These are phyloP conservation scores for Hippophae tibetana DNA, from an alignment of 306 rosid genomes.

Conservation along the genomic window DNA sequence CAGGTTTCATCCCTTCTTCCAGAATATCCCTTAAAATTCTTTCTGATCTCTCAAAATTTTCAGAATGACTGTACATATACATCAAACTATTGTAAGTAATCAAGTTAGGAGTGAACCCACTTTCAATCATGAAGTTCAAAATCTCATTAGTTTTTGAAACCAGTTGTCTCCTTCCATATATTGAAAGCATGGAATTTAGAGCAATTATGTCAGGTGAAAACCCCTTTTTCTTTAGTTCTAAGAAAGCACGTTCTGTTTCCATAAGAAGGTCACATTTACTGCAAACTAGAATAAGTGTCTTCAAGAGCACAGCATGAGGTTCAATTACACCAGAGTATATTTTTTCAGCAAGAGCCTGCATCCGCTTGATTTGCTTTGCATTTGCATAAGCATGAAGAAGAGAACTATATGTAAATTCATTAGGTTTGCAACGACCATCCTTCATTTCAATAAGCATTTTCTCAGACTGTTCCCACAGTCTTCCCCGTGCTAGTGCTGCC, in stretches of 20 bases:
- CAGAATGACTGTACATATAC: slow-evolving; percentile 82
- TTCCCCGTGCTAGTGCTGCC: slow-evolving; percentile 89
- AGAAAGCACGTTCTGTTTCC: slow-evolving; percentile 73
- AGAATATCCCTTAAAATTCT: slow-evolving; percentile 49
- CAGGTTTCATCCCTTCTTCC: slow-evolving; percentile 74
- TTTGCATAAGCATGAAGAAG: slow-evolving; percentile 91
- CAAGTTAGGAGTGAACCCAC: slow-evolving; percentile 78
- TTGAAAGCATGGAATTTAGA: slow-evolving; percentile 81
- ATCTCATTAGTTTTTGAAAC: slow-evolving; percentile 65
- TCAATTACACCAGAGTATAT: slow-evolving; percentile 60
- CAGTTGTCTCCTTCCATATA: slow-evolving; percentile 81
- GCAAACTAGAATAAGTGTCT: slow-evolving; percentile 76
- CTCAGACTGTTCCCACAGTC: slow-evolving; percentile 87
- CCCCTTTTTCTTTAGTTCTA: slow-evolving; percentile 49
- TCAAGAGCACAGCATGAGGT: slow-evolving; percentile 60
- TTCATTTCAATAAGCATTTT: slow-evolving; percentile 76
- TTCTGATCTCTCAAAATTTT: slow-evolving; percentile 62
- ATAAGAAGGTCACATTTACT: slow-evolving; percentile 72
- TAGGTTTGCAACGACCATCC: slow-evolving; percentile 65
- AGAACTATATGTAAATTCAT: slow-evolving; percentile 73
- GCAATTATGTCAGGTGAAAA: slow-evolving; percentile 65
- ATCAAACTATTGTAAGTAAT: slow-evolving; percentile 82
- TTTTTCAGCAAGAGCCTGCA: slow-evolving; percentile 61
- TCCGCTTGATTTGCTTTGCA: slow-evolving; percentile 55
- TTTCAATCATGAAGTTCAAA: slow-evolving; percentile 54